Conservation (phyloP, 2,329 filamentous ascomycete species). For the Beauveria caledonica region DNA sequence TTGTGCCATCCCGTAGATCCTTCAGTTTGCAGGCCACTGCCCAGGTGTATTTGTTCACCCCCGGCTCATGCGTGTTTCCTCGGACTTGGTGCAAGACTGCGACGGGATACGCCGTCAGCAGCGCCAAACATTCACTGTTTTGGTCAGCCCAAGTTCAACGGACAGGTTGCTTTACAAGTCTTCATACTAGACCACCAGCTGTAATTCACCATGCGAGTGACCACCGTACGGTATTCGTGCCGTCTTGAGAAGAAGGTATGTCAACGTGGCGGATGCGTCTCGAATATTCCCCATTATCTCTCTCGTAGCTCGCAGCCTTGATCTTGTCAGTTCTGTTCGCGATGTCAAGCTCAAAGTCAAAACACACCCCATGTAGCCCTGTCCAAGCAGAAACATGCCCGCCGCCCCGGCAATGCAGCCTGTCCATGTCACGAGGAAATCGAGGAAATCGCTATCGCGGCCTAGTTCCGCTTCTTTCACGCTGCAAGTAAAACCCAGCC, state of each 20-base stretch:
- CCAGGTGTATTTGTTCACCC: constrained; percentile 18
- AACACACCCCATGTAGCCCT: constrained; percentile 17
- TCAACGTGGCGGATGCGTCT: constrained; percentile 15
- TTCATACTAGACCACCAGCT: constrained; percentile 18
- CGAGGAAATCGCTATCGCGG: neutral
- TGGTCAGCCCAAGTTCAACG: constrained; percentile 6
- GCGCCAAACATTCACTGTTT: constrained; percentile 20
- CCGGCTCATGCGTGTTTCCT: constrained; percentile 19
- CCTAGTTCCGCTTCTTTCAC: neutral
- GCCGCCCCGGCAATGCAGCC: constrained; percentile 11
- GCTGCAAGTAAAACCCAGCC: neutral
- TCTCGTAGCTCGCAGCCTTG: constrained; percentile 15
- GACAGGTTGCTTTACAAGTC: neutral
- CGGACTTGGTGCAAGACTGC: constrained; percentile 18
- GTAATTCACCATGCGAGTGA: constrained; percentile 12
- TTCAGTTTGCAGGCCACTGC: constrained; percentile 15
- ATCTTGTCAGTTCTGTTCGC: neutral
- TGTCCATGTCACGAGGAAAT: constrained; percentile 5
- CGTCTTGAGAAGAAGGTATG: constrained; percentile 19
- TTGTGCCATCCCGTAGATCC: constrained; percentile 12
- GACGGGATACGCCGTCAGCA: constrained; percentile 20
- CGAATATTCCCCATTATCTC: constrained; percentile 18
- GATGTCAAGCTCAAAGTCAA: neutral
- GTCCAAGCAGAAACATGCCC: constrained; percentile 15
- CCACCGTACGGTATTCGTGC: neutral